Conservation (phyloP, 768 basidiomycete genomes). For the Pulveroboletus sp. region DNA sequence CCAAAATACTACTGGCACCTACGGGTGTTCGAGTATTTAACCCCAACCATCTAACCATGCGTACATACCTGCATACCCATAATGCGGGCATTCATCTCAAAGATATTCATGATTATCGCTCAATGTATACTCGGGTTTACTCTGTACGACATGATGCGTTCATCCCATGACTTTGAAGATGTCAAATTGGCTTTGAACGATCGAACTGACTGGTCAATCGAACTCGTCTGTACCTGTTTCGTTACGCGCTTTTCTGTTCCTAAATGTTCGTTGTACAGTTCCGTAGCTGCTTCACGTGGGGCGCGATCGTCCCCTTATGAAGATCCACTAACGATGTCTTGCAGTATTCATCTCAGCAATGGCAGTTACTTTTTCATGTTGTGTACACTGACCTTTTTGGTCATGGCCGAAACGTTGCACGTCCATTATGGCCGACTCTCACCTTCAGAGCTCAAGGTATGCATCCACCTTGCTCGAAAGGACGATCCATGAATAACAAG, state of each 20-base stretch:
- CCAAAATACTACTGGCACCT: too few species aligned
- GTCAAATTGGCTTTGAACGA: background rate
- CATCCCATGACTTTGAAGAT: background rate
- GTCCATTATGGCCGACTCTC: slow-evolving; percentile 22
- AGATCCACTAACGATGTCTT: slow-evolving; percentile 2
- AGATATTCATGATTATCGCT: too few species aligned
- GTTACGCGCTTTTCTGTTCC: too few species aligned
- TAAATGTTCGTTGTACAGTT: background rate
- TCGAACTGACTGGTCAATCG: too few species aligned
- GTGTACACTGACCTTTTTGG: slow-evolving; percentile 12
- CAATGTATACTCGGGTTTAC: background rate
- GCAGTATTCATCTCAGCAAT: slow-evolving; percentile 18
- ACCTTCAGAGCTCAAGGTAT: slow-evolving; percentile 23
- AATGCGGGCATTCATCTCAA: too few species aligned
- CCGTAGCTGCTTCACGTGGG: slow-evolving; percentile 12
- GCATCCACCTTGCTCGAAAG: background rate
- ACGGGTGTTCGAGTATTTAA: too few species aligned
- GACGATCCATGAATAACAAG: background rate
- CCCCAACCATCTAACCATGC: too few species aligned
- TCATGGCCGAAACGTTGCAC: slow-evolving; percentile 19
- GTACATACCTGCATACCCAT: too few species aligned
- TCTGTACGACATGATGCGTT: background rate
- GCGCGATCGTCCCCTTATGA: background rate
- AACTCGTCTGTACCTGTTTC: slow-evolving; percentile 4
- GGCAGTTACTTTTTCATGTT: slow-evolving; percentile 10